A percentile compares a stretch with the other conserved stretches of the same genome.
phyloP scores from a whole-genome alignment of 1,284 basidiomycete genomes.

The Leccinum angustisporum region DNA sequence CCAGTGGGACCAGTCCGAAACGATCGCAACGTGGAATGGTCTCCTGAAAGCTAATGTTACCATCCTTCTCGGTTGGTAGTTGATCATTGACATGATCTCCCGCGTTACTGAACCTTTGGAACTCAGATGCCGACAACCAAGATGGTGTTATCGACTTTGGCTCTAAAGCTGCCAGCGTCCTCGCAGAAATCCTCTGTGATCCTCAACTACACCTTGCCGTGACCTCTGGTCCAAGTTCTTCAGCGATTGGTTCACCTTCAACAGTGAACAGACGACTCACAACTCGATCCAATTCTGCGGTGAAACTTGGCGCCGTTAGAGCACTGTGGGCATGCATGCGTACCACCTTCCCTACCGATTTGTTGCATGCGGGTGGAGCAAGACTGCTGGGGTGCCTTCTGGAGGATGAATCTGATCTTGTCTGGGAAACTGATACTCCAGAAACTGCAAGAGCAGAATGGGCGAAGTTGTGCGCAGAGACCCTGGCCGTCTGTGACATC shows the following conservation, averaged over 20 bases:
- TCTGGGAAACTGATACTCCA: conserved; percentile 41
- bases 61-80: conserved; percentile 31
- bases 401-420: conserved; percentile 46
- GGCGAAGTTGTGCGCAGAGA: conserved; percentile 59
- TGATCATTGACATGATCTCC: conserved; percentile 9
- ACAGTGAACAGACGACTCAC: conserved; percentile 3
- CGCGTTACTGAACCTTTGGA: conserved; percentile 13
- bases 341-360: conserved; percentile 41
- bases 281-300: conserved; percentile 38
- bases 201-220: conserved; percentile 47
- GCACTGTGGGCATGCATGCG: conserved; percentile 54
- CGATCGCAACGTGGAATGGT: conserved; percentile 43
- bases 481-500: conserved; percentile 44
- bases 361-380: conserved; percentile 44
- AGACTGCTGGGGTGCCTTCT: conserved; percentile 49
- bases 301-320: conserved; percentile 54
- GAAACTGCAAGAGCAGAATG: conserved; percentile 50
- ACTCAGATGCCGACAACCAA: conserved; percentile 34
- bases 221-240: conserved; percentile 20
- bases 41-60: conserved; percentile 41
- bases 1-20: conserved; percentile 32
- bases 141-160: conserved; percentile 41
- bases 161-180: conserved; percentile 40
- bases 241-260: conserved; percentile 11
- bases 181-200: conserved; percentile 54